A percentile compares a stretch with the other conserved stretches of the same genome.
These are phyloP conservation scores for Aspergillus fumigatus DNA, from an alignment of 2,329 filamentous ascomycete genomes.

Conservation along the genomic window DNA sequence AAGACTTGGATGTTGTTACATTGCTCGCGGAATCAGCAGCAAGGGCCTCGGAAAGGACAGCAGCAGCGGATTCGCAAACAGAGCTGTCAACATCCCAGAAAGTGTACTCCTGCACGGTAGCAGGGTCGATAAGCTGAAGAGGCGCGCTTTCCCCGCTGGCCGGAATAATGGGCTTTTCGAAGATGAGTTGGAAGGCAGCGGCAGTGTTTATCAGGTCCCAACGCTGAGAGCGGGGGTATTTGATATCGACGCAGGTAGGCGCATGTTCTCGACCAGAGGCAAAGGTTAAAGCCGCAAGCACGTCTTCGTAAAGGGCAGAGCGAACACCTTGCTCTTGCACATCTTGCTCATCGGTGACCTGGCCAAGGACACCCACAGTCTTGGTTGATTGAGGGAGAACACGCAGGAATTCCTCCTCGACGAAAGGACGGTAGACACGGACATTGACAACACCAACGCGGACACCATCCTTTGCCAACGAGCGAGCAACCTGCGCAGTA, in stretches of 20 bases:
- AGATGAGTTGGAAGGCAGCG: constrained; percentile 43
- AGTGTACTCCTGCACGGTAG: constrained; percentile 71
- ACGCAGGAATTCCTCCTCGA: constrained; percentile 88
- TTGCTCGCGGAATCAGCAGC: constrained; percentile 58
- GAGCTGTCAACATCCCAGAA: constrained; percentile 92
- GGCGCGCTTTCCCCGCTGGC: constrained; percentile 35
- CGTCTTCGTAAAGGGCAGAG: constrained; percentile 88
- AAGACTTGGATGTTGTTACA: constrained; percentile 54
- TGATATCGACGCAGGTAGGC: constrained; percentile 72
- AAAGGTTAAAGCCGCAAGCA: constrained; percentile 79
- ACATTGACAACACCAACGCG: constrained; percentile 87
- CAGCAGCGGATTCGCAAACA: constrained; percentile 59
- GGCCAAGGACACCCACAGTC: constrained; percentile 80
- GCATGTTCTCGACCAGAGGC: constrained; percentile 60
- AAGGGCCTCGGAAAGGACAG: constrained; percentile 56
- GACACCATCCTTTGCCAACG: constrained; percentile 66
- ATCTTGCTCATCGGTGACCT: constrained; percentile 69
- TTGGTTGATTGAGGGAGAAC: constrained; percentile 70
- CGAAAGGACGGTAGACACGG: constrained; percentile 88
- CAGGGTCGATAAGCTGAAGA: constrained; percentile 51
- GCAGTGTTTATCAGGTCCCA: constrained; percentile 53
- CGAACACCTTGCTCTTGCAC: constrained; percentile 71
- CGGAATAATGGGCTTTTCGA: constrained; percentile 38
- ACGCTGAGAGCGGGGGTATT: constrained; percentile 72
- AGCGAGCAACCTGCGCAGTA: constrained; percentile 71